Evolutionary conservation across 148 eudicot species (phyloP), one percentile per base, ranked within the genome.

Genomic region (Cornus kousa): DNA sequence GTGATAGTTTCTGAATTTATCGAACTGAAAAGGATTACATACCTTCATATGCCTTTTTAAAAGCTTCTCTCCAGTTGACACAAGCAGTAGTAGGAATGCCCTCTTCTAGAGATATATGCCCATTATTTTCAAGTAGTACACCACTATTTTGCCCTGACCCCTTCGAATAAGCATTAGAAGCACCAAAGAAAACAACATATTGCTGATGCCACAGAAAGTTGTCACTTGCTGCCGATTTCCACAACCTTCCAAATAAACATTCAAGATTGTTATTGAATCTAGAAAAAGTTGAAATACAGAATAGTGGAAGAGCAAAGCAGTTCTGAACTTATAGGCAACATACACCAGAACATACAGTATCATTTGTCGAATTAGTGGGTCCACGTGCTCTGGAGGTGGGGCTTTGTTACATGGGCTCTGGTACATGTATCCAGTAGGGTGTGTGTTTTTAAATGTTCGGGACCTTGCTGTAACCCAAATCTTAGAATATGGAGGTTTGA

Each of bases 211-310:
- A 96, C 40, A 96, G 78, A 75, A 73, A 79, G 77, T 90, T 83
- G 78, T 96, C 97, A 74, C 70, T 86, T 33, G 97, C 91, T 67
- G 94, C 91, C 31, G 57, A 83, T 85, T 89, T 89, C 99, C 99
- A 96, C 60, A 87, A 86, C 89, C 99, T 96, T 78, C 75, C 78
- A 70, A 88, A 24, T 28, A 71, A 82, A 67, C 73, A 82, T 10
- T 35, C 40, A 74, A 24, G 55, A 79, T 64, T 67, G 70, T 23
- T 57, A 67, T 60, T 70, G 59, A n/a, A 35, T 50, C 31, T 32
- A 65, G 14, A 33, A 62, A 66, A 5, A 68, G 59, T 32, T 46
- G 5, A 62, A 65, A 53, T 24, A 22, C 7, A 71, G 6, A 40
- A 37, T 14, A 70, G 33, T 12, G 24, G 19, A 50, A 6, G 33